Base-by-base conservation (phyloP, 2,329 filamentous ascomycete species). In the Juglanconis sp. region DNA sequence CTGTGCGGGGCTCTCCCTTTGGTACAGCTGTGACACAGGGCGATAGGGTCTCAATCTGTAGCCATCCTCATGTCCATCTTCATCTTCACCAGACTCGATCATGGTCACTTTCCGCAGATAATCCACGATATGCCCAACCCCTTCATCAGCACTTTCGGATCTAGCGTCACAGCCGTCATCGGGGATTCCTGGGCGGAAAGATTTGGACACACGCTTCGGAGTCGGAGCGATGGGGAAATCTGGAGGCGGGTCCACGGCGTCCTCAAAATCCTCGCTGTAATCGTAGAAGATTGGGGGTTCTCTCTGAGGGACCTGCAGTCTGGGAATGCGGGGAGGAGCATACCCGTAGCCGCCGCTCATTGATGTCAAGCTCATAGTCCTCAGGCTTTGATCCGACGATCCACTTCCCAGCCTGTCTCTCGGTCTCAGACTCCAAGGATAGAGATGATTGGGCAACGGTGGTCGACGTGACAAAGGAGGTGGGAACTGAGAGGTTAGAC, bases 241-340 rank as follows among this genome's bases (percentile, higher is more conserved):
- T 11, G 62, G 24, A 30, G 53, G 50, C 30, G 59, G 54, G 13
- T 55, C 55, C 8, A 55, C 32, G 5, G 52, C 63, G 49, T 68
- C 71, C 17, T 81, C 78, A 55, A 83, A 83, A 3, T 75, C 77
- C 64, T 83, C 81, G 17, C 74, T 79, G 65, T 83, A 83, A 65
- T 84, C 81, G 63, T 83, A 83, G 65, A 82, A 83, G 44, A 78
- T 73, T 30, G 46, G 46, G 48, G 77, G 72, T 60, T 73, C 67
- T 40, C 65, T 59, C 50, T 71, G 65, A 58, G 69, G 34, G 59
- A 61, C 56, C 59, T 64, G 44, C 62, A 63, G 53, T 30, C 65
- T 59, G 59, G 67, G 53, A 49, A 59, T n/a, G 31, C 40, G 52
- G 61, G 72, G 69, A 4, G 66, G 69, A 38, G 65, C 65, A 24